Evolutionary conservation across 2,329 filamentous ascomycete genomes (phyloP), one percentile per base, ranked within the genome.

Genomic region (Alternaria burnsii): DNA sequence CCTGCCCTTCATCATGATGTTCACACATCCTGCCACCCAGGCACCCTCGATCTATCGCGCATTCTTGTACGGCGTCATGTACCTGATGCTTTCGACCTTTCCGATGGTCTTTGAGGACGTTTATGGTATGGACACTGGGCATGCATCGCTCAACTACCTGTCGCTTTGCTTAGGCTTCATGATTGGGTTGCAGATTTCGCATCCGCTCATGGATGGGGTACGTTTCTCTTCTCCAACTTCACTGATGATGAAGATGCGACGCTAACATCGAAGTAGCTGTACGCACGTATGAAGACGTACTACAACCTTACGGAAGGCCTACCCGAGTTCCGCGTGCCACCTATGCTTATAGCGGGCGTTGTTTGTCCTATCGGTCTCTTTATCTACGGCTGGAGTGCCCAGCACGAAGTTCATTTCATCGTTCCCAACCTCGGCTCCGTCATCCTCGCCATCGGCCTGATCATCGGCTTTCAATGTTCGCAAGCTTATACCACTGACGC

Each of bases 401-500:
- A 88, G 44, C 81, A 83, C 32, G 63, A 79, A 12, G 78, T 84
- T 3, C 85, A 87, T 59, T 88, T 84, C 84, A 83, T 88, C 20
- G 82, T 81, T 1, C 85, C 86, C 4, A 81, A 86, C 58, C 66
- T 87, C 4, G 86, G 85, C 0, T 85, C 82, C 0, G 70, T 74
- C 2, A 68, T 87, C 1, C 77, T 86, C 3, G 84, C 84, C 1
- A 61, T 78, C 7, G 80, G 79, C 14, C 61, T 75, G 14, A 85
- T 88, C 79, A 80, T 82, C 0, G 75, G 84, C 0, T 89, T 88
- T 62, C 85, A 86, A 71, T 85, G 85, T 32, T 83, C 86, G 43
- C 83, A 86, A 56, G 86, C 86, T 14, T 92, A 91, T 65, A 82
- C 90, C 2, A 85, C 90, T 36, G 88, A 91, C 58, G 82, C 84